phyloP scores from a whole-genome alignment of 305 asterid species.

The Ruellia speciosa region DNA sequence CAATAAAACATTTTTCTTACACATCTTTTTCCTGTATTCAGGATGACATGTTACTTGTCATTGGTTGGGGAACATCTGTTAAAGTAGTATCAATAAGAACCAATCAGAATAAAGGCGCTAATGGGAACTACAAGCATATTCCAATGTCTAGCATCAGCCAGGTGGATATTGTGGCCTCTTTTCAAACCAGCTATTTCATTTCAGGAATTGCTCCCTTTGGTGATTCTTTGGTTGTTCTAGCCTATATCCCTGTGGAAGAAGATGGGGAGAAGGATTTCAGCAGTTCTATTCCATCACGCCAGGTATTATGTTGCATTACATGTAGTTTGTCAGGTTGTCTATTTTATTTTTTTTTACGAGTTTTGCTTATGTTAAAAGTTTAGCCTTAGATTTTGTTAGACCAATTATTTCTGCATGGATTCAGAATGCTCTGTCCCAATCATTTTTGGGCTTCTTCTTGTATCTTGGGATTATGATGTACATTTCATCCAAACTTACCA shows the following conservation, averaged over 20 bases:
- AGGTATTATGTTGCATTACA: conserved; percentile 39
- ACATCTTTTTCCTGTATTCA: conserved; percentile 33
- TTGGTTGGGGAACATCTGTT: conserved; percentile 94
- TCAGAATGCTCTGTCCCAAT: neutral
- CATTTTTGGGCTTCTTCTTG: conserved; percentile 6
- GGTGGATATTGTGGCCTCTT: conserved; percentile 96
- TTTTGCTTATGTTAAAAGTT: conserved; percentile 3
- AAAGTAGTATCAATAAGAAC: conserved; percentile 72
- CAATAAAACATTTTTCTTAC: conserved; percentile 21
- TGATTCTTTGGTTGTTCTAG: conserved; percentile 86
- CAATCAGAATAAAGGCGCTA: conserved; percentile 49
- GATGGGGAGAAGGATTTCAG: conserved; percentile 77
- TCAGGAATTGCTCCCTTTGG: conserved; percentile 98
- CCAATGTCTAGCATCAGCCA: conserved; percentile 69
- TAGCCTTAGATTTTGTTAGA: conserved; percentile 4
- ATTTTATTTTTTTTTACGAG: conserved; percentile 5
- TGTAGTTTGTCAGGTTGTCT: conserved; percentile 9
- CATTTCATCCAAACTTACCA: no score
- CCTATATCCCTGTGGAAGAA: conserved; percentile 79
- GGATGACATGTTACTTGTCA: conserved; percentile 83
- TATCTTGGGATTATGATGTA: no score
- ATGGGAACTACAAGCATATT: conserved; percentile 56
- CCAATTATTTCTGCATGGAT: conserved; percentile 6
- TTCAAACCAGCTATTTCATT: conserved; percentile 85
- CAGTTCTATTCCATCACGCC: conserved; percentile 71